Evolutionary conservation across 2,329 filamentous ascomycete genomes (phyloP), one percentile per base, ranked within the genome.

Genomic region (Nigrograna mackinnonii): DNA sequence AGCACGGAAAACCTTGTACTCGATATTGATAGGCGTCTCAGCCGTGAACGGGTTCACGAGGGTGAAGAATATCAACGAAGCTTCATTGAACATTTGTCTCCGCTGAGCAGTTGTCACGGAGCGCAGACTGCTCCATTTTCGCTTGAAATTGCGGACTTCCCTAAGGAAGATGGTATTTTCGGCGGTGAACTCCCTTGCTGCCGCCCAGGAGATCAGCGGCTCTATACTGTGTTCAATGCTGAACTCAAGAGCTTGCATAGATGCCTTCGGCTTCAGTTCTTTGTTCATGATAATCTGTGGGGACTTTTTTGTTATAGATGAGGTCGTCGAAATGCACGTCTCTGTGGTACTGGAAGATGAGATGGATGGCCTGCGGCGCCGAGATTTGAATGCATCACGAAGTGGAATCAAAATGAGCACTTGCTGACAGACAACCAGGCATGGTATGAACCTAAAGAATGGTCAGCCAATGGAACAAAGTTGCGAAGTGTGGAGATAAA

Each of bases 161-260:
- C 65, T 63, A 9, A 68, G 54, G 46, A 68, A 68, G 36, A 68
- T 65, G 40, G 60, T 57, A 41, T 68, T 68, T 22, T 68, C 65
- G 28, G 64, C 65, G 2, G 65, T 67, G 46, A 68, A 68, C 26
- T 68, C 65, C 20, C 55, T 56, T 1, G 58, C 57, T 9, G 65
- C 65, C 3, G 65, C 60, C 63, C 63, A 68, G 2, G 57, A 52
- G n/a, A 67, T 67, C 17, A 68, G 52, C 0, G 60, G 49, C 20
- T 67, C 64, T 24, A 68, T 67, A 35, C 54, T 63, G 26, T 67
- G 52, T 37, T 66, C 52, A 28, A 68, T 65, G 41, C 54, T 58
- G 41, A 54, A 61, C 35, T 68, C 65, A 6, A 68, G 56, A 5
- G 65, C 54, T 42, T 67, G 61, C 65, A 68, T 68, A 5, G 61